A percentile compares a stretch with the other conserved stretches of the same genome.
phyloP scores from a whole-genome alignment of 495 filamentous ascomycete genomes.

The Echria macrotheca region DNA sequence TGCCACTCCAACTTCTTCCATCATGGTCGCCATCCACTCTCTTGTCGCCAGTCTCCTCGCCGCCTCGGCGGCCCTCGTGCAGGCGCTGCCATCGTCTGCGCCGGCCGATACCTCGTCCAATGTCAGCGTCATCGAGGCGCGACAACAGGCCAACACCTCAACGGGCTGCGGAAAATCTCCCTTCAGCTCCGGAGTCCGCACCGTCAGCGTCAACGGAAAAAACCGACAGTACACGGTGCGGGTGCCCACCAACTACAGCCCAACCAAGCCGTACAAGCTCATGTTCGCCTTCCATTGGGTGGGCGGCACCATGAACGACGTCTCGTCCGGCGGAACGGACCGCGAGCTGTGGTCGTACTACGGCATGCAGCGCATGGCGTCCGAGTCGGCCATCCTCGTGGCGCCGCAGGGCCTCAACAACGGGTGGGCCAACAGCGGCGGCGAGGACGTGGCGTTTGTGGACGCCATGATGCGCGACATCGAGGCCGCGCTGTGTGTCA shows the following conservation, averaged over 20 bases:
- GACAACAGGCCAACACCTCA: slow-evolving; percentile 14
- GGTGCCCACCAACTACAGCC: slow-evolving; percentile 38
- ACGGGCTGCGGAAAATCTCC: slow-evolving; percentile 37
- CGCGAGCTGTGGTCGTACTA: slow-evolving; percentile 31
- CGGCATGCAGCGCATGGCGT: slow-evolving; percentile 33
- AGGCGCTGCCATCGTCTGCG: no score
- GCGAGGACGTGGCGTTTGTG: no score
- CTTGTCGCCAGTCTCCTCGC: no score
- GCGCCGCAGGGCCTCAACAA: slow-evolving; percentile 39
- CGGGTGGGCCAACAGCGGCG: no score
- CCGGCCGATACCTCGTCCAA: no score
- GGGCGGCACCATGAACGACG: slow-evolving; percentile 32
- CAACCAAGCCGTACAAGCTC: slow-evolving; percentile 31
- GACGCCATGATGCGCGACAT: no score
- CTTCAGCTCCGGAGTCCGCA: slow-evolving; percentile 25
- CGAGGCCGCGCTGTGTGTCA: no score
- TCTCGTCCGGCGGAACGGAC: slow-evolving; percentile 22
- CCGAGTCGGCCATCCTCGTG: slow-evolving; percentile 42
- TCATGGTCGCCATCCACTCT: no score
- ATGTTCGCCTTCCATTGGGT: slow-evolving; percentile 40
- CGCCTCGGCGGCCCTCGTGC: no score
- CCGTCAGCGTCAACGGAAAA: slow-evolving; percentile 27
- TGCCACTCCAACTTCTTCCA: no score
- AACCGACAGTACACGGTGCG: slow-evolving; percentile 34
- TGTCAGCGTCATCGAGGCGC: background rate